Base-by-base conservation (phyloP, 2,329 filamentous ascomycete genomes). In the Trichoderma afroharzianum region DNA sequence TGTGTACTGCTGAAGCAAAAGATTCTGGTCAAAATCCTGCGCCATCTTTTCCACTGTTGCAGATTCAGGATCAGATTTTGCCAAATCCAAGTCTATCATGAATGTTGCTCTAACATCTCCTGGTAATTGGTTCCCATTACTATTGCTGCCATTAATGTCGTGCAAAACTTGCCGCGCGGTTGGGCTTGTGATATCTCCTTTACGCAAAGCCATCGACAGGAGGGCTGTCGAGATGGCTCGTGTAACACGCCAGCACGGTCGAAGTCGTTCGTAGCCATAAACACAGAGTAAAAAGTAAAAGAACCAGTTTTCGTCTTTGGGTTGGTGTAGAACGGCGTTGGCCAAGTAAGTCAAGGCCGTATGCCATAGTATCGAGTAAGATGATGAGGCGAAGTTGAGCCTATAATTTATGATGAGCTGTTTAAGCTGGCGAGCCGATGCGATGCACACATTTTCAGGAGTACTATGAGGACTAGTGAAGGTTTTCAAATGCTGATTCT, bases 281-380 rank as follows among this genome's bases (percentile, higher is more conserved):
- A 84, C 72, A 28, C 81, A 83, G 1, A 82, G 73, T 1, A 81
- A 72, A 5, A 84, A 76, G 61, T 83, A 82, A 4, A 79, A 77
- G 14, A 76, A 78, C 77, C 78, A 80, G 8, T 80, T 72, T 0
- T 77, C 73, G 12, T 82, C 77, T 1, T 75, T 70, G 1, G 74
- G 76, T 6, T 78, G 74, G 12, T 76, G 74, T 0, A 83, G 73
- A 15, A 83, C 77, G 5, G 80, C 81, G 50, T 83, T 84, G 7
- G 79, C 39, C 39, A 43, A 43, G 39, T 43, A 43, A 43, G 39
- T 43, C 39, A 43, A 43, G 2, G 39, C 39, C 1, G 39, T 43
- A n/a, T 43, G 39, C 39, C 39, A 43, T 43, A 43, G 3, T 43
- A 43, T 43, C 39, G 39, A 9, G 15, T 43, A 43, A 43, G 15